Base-by-base conservation (phyloP, 192 early-diverging fungal species). In the Backusella tuberculispora region DNA sequence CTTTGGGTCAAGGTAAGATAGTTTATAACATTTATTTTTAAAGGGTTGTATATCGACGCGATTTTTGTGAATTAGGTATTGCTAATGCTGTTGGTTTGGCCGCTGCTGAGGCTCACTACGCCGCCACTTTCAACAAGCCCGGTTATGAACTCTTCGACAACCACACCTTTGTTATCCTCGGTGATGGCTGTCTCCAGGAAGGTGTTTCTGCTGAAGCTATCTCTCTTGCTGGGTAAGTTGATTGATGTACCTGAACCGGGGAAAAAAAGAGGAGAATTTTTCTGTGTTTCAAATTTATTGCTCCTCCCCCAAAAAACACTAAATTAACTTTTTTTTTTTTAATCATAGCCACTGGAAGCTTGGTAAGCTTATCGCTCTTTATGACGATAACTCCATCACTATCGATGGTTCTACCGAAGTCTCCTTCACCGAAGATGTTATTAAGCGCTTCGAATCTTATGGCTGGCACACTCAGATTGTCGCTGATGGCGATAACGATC, bases 121-220 rank as follows among this genome's bases (percentile, higher is more conserved):
- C 91, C 29, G 95, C 98, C 43, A 92, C 86, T 17, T 99, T 97
- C 87, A 98, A 98, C 85, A 89, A 87, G 74, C 94, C 95, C 24
- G 92, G 88, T 44, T 98, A 86, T 87, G 86, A 87, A n/a, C 76
- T 99, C 14, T 87, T 99, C 66, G 86, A 93, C 80, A 96, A 96
- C 88, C 80, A 91, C 73, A 94, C 93, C 43, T 98, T 89, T 65
- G 83, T 87, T 29, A 91, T 99, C 72, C 74, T 88, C 24, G 98
- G 98, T 66, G 98, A 99, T 83, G 98, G 98, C 63, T 99, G 98
- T 86, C 78, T 99, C 76, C 98, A 99, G 85, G 98, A 99, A 85
- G 98, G 98, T 88, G 92, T 99, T 26, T 82, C 91, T 37, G 90
- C 93, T 21, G 98, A 99, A 82, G 94, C 97, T 17, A 85, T 86